Conservation (phyloP, 1,284 basidiomycete genomes). For the Heterobasidion annosum region DNA sequence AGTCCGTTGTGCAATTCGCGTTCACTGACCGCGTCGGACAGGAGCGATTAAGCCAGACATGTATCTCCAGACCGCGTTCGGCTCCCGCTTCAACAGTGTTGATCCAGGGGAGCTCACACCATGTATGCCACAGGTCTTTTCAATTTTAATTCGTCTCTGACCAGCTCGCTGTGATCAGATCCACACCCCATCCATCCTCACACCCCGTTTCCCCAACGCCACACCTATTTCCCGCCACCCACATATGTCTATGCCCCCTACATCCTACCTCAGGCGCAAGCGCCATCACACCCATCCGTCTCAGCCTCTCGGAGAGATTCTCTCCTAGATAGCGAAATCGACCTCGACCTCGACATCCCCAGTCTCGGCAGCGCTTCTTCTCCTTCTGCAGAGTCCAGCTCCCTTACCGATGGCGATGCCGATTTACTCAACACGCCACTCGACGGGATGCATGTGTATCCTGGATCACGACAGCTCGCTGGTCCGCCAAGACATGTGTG, state of each 20-base stretch:
- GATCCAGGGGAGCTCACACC: background rate
- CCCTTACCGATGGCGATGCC: slow-evolving; percentile 2
- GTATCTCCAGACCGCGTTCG: background rate
- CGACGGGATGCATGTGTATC: background rate
- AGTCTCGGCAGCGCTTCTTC: slow-evolving; percentile 6
- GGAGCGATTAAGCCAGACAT: background rate
- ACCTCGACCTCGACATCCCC: slow-evolving; percentile 4
- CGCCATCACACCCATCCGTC: slow-evolving; percentile 2
- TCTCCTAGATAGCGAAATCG: background rate
- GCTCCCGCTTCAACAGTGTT: background rate
- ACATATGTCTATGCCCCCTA: background rate
- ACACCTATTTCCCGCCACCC: background rate
- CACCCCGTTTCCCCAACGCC: background rate
- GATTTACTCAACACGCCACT: background rate
- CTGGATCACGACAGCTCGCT: too few relatives aligned
- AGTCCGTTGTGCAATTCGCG: background rate
- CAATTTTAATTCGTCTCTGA: background rate
- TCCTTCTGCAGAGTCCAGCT: slow-evolving; percentile 4
- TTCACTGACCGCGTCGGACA: too few relatives aligned
- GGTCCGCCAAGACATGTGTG: background rate
- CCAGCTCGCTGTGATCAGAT: background rate
- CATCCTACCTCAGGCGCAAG: background rate
- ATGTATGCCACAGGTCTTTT: background rate
- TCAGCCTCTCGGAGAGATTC: background rate
- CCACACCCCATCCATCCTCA: background rate